Percentiles rank a stretch among this genome's conserved stretches.
phyloP scores from a whole-genome alignment of 208 protist species.

The Jaenimonas drosophilae region DNA sequence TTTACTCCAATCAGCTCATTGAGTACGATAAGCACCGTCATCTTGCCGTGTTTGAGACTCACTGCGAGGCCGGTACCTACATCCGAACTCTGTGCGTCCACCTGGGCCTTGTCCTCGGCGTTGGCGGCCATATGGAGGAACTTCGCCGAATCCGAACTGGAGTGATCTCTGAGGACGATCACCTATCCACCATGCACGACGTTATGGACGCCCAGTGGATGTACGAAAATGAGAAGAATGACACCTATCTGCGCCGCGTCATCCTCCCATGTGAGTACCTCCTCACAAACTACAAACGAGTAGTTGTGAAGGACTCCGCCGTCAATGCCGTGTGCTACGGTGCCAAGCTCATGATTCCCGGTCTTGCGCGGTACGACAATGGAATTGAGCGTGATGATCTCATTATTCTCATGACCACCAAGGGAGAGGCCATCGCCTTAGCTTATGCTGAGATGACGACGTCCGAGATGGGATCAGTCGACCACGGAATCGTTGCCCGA shows the following conservation, averaged over 20 bases:
- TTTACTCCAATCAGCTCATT: constrained; percentile 98
- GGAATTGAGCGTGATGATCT: constrained; percentile 96
- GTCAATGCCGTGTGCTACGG: constrained; percentile 99
- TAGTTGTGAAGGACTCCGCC: constrained; percentile 99
- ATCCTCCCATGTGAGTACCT: constrained; percentile 98
- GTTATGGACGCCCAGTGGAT: constrained; percentile 98
- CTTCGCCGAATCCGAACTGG: constrained; percentile 98
- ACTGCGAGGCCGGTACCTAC: constrained; percentile 99
- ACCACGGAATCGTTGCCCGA: constrained; percentile 97
- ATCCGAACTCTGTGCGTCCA: constrained; percentile 99
- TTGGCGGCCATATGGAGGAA: constrained; percentile 99
- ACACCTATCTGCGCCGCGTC: constrained; percentile 95
- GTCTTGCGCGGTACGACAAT: constrained; percentile 95
- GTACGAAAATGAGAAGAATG: constrained; percentile 96
- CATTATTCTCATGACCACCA: constrained; percentile 99
- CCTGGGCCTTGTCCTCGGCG: constrained; percentile 97
- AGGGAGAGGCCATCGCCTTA: constrained; percentile 99
- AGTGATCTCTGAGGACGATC: constrained; percentile 89
- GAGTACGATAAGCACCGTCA: constrained; percentile 98
- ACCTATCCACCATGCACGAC: constrained; percentile 99
- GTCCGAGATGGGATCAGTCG: constrained; percentile 93
- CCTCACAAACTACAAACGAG: constrained; percentile 96
- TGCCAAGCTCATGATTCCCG: constrained; percentile 99
- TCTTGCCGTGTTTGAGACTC: constrained; percentile 97
- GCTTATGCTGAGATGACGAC: constrained; percentile 98